A percentile compares a stretch with the other conserved stretches of the same genome.
Evolutionary conservation across 2,329 filamentous ascomycete genomes (phyloP).

Genomic region (Arthrobotrys conoides): DNA sequence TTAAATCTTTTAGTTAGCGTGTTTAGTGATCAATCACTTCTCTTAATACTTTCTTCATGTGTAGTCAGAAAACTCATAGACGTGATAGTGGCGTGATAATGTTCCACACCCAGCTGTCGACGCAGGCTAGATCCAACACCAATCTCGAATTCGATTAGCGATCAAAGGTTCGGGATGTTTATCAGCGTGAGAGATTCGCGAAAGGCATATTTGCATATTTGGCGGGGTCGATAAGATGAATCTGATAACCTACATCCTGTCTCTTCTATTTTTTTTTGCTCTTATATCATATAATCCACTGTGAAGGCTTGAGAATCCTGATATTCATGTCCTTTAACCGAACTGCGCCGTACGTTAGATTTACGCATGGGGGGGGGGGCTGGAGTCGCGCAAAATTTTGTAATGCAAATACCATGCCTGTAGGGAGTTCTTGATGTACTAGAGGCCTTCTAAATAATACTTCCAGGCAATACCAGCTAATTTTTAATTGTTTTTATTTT

Average conservation of each 20-base stretch:
- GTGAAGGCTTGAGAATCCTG: no score
- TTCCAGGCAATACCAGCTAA: no score
- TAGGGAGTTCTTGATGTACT: no score
- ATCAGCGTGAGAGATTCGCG: background rate
- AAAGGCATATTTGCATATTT: background rate
- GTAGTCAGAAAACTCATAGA: slow-evolving; percentile 1
- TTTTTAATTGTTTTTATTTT: no score
- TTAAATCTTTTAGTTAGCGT: slow-evolving; percentile 54
- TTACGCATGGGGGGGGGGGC: no score
- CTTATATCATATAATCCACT: no score
- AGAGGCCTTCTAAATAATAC: no score
- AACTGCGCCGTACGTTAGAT: no score
- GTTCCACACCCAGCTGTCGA: slow-evolving; percentile 5
- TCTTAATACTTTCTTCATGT: slow-evolving; percentile 27
- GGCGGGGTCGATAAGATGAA: slow-evolving; percentile 11
- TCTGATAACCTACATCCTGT: slow-evolving; percentile 5
- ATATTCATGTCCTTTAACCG: no score
- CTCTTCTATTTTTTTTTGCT: background rate
- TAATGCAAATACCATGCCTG: no score
- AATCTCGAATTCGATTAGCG: slow-evolving; percentile 25
- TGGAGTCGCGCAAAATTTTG: no score
- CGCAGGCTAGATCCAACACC: slow-evolving; percentile 22
- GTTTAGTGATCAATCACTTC: slow-evolving; percentile 57
- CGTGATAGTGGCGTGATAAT: slow-evolving; percentile 59
- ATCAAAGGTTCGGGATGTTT: slow-evolving; percentile 2